Conservation (phyloP, 495 filamentous ascomycete genomes). For the Cetradonia linearis region DNA sequence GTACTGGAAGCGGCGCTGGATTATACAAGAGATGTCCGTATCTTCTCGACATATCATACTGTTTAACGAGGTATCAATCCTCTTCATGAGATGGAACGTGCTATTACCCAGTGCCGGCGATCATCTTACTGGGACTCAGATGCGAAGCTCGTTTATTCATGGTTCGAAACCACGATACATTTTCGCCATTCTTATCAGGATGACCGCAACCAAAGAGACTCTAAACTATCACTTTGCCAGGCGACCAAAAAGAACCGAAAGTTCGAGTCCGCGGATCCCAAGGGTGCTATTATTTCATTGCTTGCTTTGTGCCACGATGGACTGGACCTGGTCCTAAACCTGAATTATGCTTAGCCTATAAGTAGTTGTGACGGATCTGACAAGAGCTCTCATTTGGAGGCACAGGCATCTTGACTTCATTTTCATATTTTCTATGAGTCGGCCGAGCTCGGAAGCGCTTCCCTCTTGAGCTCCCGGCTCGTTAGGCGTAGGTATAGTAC, state of each 20-base stretch:
- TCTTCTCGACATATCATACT: slow-evolving; percentile 5
- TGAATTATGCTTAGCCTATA: slow-evolving; percentile 1
- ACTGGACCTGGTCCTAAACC: slow-evolving; percentile 4
- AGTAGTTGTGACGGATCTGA: background rate
- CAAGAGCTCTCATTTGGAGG: slow-evolving; percentile 6
- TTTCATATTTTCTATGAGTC: background rate
- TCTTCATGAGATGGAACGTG: slow-evolving; percentile 4
- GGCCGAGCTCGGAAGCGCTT: background rate
- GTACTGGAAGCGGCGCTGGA: slow-evolving; percentile 9
- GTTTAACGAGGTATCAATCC: background rate
- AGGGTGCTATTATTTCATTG: slow-evolving; percentile 9
- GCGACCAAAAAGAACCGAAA: slow-evolving; percentile 1
- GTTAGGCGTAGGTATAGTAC: background rate
- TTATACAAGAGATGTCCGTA: slow-evolving; percentile 15
- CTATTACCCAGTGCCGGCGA: background rate
- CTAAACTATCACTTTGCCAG: slow-evolving; percentile 2
- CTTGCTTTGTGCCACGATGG: slow-evolving; percentile 8
- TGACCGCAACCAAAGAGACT: too few species aligned
- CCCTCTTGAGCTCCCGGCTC: slow-evolving; percentile 11
- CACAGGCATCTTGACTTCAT: slow-evolving; percentile 9
- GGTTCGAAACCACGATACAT: background rate
- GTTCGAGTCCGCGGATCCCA: slow-evolving; percentile 13
- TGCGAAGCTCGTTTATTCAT: background rate
- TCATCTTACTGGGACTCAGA: slow-evolving; percentile 6
- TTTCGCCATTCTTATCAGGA: background rate